phyloP scores from a whole-genome alignment of 306 rosid species.

The Sechiopsis laciniata region DNA sequence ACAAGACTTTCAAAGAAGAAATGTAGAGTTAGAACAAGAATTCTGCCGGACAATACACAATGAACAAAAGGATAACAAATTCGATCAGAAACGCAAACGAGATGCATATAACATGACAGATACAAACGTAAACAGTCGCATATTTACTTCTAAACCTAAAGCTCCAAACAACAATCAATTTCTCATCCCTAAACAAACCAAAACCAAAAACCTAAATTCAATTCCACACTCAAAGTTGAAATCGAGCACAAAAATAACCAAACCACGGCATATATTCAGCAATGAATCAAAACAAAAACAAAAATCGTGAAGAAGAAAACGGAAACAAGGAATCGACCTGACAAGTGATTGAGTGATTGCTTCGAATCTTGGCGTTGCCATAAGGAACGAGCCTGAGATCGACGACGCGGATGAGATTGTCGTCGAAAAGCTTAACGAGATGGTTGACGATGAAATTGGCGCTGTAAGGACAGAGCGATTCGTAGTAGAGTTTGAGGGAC shows the following conservation, averaged over 20 bases:
- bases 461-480: conserved; percentile 76
- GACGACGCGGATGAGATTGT: conserved; percentile 51
- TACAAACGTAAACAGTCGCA: not conserved
- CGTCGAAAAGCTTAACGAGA: conserved; percentile 51
- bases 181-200: not conserved
- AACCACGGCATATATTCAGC: not conserved
- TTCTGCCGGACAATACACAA: not conserved
- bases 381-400: conserved; percentile 81
- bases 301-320: not conserved
- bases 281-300: not conserved
- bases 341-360: conserved; percentile 53
- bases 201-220: not conserved
- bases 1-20: conserved; percentile 51
- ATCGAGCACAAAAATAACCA: no score
- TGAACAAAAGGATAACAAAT: not conserved
- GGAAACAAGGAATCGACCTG: conserved; percentile 42
- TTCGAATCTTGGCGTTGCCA: conserved; percentile 64
- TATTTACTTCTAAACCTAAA: not conserved
- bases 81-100: not conserved
- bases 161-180: not conserved
- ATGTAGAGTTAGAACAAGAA: not conserved
- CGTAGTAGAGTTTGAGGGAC: conserved; percentile 61
- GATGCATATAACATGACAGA: not conserved
- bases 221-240: not conserved
- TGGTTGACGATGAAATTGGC: conserved; percentile 55